Conservation (phyloP, 441 rosid genomes). For the Eutrema salsugineum region DNA sequence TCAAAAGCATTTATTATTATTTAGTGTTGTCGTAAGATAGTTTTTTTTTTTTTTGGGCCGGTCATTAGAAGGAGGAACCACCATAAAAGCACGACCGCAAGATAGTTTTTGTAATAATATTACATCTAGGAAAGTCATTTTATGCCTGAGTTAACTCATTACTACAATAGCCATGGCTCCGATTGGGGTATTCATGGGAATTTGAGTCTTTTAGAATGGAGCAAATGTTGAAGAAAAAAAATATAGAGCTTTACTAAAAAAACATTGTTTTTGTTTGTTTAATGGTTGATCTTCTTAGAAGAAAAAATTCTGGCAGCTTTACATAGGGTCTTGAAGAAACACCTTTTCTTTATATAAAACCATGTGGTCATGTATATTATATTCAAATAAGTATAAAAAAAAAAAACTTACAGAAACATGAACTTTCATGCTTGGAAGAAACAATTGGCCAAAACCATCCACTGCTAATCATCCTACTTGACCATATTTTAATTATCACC, state of each 20-base stretch:
- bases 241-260: neutral
- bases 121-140: neutral
- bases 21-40: neutral
- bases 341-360: neutral
- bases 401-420: neutral
- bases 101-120: too few relatives aligned
- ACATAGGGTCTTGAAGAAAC: neutral
- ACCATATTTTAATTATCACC: neutral
- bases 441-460: conserved; percentile 2
- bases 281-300: neutral
- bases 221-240: neutral
- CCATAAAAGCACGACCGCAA: too few relatives aligned
- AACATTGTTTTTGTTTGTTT: neutral
- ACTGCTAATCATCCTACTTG: conserved; percentile 7
- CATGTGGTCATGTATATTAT: neutral
- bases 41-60: too few relatives aligned
- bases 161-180: neutral
- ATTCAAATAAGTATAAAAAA: neutral
- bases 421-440: neutral
- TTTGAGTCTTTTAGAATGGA: too few relatives aligned
- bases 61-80: too few relatives aligned
- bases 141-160: neutral
- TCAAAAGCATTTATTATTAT: too few relatives aligned
- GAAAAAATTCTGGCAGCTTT: neutral
- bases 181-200: too few relatives aligned